These are phyloP conservation scores for Metschnikowia picachoensis DNA, from an alignment of 805 yeast species.

Conservation along the genomic window DNA sequence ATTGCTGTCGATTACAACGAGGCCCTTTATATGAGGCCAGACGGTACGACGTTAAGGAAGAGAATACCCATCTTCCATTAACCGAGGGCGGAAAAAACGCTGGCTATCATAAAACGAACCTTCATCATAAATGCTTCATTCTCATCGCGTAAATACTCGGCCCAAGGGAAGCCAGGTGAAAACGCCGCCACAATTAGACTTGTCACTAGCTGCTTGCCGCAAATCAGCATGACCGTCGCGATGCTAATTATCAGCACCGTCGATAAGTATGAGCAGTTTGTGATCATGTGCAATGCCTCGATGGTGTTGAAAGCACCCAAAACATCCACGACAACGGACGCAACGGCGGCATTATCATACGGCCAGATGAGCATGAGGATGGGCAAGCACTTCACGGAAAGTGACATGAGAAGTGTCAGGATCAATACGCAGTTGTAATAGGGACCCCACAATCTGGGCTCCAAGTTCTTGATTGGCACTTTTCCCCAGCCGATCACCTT, in stretches of 20 bases:
- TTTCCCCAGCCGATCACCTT: conserved; percentile 21
- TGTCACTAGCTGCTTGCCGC: conserved; percentile 9
- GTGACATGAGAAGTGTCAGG: conserved; percentile 68
- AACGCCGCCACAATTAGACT: conserved; percentile 8
- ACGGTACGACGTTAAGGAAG: conserved; percentile 29
- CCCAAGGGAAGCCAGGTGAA: conserved; percentile 1
- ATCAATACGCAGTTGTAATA: conserved; percentile 47
- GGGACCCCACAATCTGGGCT: conserved; percentile 27
- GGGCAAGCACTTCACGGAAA: conserved; percentile 81
- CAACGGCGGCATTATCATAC: conserved; percentile 69
- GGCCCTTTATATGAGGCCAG: conserved; percentile 26
- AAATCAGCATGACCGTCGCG: conserved; percentile 10
- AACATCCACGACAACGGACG: conserved; percentile 54
- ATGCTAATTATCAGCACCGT: conserved; percentile 5
- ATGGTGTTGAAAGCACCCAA: conserved; percentile 59
- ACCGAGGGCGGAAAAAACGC: not conserved
- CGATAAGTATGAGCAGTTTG: conserved; percentile 8
- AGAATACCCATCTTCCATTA: conserved; percentile 12
- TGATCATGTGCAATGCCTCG: conserved; percentile 44
- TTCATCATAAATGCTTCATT: not conserved
- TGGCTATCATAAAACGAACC: not conserved
- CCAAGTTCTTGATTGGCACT: conserved; percentile 16
- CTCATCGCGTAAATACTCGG: conserved; percentile 7
- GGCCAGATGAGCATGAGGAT: conserved; percentile 96
- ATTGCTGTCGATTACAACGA: conserved; percentile 58